Evolutionary conservation across 1,139 yeast species (phyloP).

Genomic region (Yarrowia galli): DNA sequence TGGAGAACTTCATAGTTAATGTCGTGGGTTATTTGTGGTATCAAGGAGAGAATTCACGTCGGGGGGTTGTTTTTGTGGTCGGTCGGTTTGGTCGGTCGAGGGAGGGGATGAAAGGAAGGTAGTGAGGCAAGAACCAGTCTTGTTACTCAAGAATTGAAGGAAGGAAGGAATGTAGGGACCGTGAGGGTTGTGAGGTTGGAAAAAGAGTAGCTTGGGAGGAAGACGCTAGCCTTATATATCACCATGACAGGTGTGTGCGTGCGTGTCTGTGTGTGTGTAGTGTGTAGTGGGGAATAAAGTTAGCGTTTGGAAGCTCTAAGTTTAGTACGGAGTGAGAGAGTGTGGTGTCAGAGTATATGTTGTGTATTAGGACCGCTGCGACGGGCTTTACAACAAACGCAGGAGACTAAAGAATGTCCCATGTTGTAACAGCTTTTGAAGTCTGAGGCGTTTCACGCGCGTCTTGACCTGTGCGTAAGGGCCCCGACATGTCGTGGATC

Average conservation of each 20-base stretch:
- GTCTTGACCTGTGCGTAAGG: neutral
- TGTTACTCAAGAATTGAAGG: conserved; percentile 22
- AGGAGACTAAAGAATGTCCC: conserved; percentile 7
- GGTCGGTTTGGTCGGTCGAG: neutral
- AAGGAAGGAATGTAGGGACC: conserved; percentile 29
- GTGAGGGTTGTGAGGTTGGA: conserved; percentile 4
- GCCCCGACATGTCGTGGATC: neutral
- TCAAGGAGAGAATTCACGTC: conserved; percentile 18
- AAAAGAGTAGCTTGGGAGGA: neutral
- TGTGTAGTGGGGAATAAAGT: neutral
- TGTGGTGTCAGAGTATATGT: conserved; percentile 6
- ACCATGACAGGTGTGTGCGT: conserved; percentile 2
- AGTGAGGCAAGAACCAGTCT: conserved; percentile 36
- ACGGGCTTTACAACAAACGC: neutral
- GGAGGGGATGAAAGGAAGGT: conserved; percentile 1
- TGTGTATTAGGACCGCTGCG: neutral
- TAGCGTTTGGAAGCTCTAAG: neutral
- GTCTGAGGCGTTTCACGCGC: neutral
- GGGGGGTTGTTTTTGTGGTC: neutral
- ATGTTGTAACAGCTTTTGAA: no score
- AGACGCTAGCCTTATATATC: conserved; percentile 17
- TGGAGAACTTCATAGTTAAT: conserved; percentile 38
- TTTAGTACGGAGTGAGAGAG: conserved; percentile 22
- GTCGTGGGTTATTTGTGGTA: neutral
- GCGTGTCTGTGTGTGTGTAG: neutral